Percentiles rank a stretch among this genome's conserved stretches.
Evolutionary conservation across 148 eudicot species (phyloP).

Genomic region (Camellia lanceoleosa): DNA sequence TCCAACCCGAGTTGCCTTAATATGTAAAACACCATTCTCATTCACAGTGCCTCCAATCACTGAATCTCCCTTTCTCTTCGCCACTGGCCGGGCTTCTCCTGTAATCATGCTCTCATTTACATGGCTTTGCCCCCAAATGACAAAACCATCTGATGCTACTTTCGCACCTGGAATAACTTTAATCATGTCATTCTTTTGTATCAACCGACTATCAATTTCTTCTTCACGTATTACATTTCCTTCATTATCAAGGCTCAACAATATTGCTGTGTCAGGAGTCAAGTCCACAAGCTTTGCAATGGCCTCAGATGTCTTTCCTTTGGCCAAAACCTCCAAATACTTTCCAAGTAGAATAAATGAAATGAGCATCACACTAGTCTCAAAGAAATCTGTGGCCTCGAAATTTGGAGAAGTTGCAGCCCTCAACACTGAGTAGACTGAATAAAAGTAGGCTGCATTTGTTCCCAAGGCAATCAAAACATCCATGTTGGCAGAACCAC

Average conservation of each 20-base stretch:
- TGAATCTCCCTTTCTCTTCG: constrained; percentile 72
- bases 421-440: constrained; percentile 69
- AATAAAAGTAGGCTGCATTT: constrained; percentile 91
- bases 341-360: constrained; percentile 92
- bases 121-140: constrained; percentile 88
- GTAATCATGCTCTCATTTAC: constrained; percentile 98
- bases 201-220: constrained; percentile 81
- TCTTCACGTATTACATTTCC: constrained; percentile 67
- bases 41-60: constrained; percentile 97
- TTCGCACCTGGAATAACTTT: constrained; percentile 89
- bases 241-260: constrained; percentile 50
- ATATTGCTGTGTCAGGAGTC: constrained; percentile 78
- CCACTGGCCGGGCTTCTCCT: constrained; percentile 91
- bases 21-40: constrained; percentile 82
- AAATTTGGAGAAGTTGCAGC: constrained; percentile 69
- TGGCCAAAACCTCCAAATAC: constrained; percentile 87
- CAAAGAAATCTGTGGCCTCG: constrained; percentile 82
- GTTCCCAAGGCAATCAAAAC: constrained; percentile 96
- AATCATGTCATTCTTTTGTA: constrained; percentile 76
- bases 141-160: constrained; percentile 89
- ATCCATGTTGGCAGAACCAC: constrained; percentile 96
- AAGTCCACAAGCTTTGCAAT: constrained; percentile 96
- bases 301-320: constrained; percentile 95
- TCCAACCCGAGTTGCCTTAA: constrained; percentile 81
- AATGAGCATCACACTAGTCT: constrained; percentile 91